These are phyloP conservation scores for Meira nashicola DNA, from an alignment of 1,284 basidiomycete genomes.

Conservation along the genomic window DNA sequence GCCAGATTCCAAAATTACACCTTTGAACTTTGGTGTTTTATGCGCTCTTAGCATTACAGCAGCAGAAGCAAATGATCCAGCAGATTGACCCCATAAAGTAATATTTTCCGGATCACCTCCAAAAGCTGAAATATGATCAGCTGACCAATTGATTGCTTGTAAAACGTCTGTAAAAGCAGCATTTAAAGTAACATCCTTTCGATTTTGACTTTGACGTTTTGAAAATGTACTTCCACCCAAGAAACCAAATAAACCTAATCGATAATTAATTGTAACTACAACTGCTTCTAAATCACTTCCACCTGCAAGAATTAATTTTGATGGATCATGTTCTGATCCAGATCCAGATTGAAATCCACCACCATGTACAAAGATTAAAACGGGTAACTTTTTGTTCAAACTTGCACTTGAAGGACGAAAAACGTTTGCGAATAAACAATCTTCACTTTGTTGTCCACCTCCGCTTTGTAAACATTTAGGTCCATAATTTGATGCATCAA, in stretches of 20 bases:
- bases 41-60: constrained; percentile 6
- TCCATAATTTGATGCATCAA: background rate
- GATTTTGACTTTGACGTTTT: background rate
- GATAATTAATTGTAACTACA: constrained; percentile 60
- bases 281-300: background rate
- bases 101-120: constrained; percentile 18
- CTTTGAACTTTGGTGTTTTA: constrained; percentile 9
- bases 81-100: constrained; percentile 18
- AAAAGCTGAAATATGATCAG: constrained; percentile 11
- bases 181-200: constrained; percentile 11
- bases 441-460: constrained; percentile 7
- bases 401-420: background rate
- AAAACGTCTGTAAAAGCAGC: constrained; percentile 13
- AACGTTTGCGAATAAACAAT: constrained; percentile 14
- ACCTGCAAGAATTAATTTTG: constrained; percentile 4
- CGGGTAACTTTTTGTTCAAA: constrained; percentile 4
- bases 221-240: constrained; percentile 14
- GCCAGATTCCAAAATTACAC: constrained; percentile 16
- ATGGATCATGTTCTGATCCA: constrained; percentile 4
- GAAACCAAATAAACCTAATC: constrained; percentile 47
- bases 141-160: constrained; percentile 9
- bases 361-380: constrained; percentile 17
- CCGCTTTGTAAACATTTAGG: constrained; percentile 9
- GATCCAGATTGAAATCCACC: constrained; percentile 12
- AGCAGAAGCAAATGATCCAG: constrained; percentile 15